Base-by-base conservation (phyloP, 2,329 filamentous ascomycete species). In the Microcera coccophila region DNA sequence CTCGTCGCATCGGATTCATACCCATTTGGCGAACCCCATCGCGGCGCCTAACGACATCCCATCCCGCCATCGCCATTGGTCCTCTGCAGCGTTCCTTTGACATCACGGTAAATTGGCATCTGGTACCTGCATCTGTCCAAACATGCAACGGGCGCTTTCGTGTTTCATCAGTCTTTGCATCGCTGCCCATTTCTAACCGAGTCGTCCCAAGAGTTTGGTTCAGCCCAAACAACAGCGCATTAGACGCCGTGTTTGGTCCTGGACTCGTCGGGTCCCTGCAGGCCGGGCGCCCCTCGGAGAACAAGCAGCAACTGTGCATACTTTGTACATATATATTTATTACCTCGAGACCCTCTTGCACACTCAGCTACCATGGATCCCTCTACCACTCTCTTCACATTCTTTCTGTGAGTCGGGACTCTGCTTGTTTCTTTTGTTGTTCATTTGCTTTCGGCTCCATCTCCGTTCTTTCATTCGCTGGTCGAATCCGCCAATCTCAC, bases 341-440 rank as follows among this genome's bases (percentile, higher is more conserved):
- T 52, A 58, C 51, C 45, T 43, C 24, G 38, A 49, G 19, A 19
- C 42, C 41, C 42, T 47, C 41, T 44, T n/a, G n/a, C 36, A 39
- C 35, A 33, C 41, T 40, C 31, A 40, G 45, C 50, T 49, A 37
- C 36, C 60, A 79, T 81, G 77, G 76, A 81, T 64, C 77, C 77
- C 40, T 72, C 72, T 32, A 84, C 81, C 17, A 82, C 82, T 45
- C 78, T 86, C 53, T 75, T 84, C 61, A 84, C 82, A 47, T 85
- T 86, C 62, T 74, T 81, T 66, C 65, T 84, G 81, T 84, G 70
- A 78, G 79, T 81, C 59, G 44, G 56, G 55, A 44, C 57, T 44
- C 45, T 54, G 49, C 45, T 39, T 31, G 37, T 45, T 54, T 41
- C 39, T 49, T 52, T 22, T 34, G n/a, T 34, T 41, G 20, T 39